Evolutionary conservation across 495 filamentous ascomycete species (phyloP), one percentile per base, ranked within the genome.

Genomic region (Tuber melanosporum): DNA sequence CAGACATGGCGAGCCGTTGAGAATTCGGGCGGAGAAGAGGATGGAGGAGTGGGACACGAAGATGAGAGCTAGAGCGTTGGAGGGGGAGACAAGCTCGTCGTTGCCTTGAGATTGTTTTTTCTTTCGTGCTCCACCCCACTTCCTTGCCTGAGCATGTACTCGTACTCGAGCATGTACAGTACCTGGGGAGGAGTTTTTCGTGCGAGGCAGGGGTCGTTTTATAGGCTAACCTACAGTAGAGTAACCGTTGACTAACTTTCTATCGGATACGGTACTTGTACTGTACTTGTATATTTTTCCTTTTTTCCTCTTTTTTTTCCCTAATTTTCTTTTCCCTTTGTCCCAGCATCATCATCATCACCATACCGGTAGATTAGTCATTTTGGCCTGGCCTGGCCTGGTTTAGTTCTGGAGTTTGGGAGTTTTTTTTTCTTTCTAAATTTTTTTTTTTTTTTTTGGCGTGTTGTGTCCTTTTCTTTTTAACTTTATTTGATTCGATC

Each of bases 1-100:
- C 85, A 83, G 79, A 26, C 88, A 85, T 81, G 87, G 87, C 47
- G 88, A 90, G 82, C 83, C 79, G 73, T 85, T 89, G 74, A 86
- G 89, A 69, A 71, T 82, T 42, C 74, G 75, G 45, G 80, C 80
- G 32, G 80, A 82, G 71, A 78, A 78, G 73, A 82, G 80, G 77
- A 82, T 82, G 19, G 80, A 82, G 75, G 82, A 66, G 52, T 73
- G 70, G 43, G 77, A 71, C 32, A 76, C 76, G 69, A 80, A 72
- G 43, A 70, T 76, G 22, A 74, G 71, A 22, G 57, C 52, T 4
- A 71, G 71, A 9, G 73, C 78, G 42, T 62, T 79, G 26, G 80
- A 84, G n/a, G 80, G 75, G 41, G 72, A 73, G 47, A 71, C 70
- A 39, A 39, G 32, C 73, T 43, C 66, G 43, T 70, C 70, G 71